A percentile compares a stretch with the other conserved stretches of the same genome.
Conservation (phyloP, 1,139 yeast species). For the Candida sojae region DNA sequence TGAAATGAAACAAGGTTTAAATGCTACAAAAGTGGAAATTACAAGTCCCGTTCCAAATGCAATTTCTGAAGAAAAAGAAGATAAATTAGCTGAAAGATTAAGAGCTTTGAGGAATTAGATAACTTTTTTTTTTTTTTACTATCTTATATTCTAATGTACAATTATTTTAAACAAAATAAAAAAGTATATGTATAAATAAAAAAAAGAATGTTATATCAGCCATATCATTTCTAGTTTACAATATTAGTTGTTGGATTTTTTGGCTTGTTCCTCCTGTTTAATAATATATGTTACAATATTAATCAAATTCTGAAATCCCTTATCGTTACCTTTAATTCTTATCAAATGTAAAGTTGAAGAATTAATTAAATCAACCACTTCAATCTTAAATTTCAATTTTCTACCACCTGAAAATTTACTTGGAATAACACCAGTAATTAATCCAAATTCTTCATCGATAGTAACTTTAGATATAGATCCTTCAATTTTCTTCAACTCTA, state of each 20-base stretch:
- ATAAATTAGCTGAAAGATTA: constrained; percentile 80
- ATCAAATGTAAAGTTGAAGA: constrained; percentile 54
- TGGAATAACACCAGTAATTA: constrained; percentile 50
- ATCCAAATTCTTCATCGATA: constrained; percentile 45
- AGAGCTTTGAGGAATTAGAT: constrained; percentile 59
- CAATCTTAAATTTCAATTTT: constrained; percentile 50
- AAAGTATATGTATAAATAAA: too few relatives aligned
- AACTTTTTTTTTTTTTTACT: neutral
- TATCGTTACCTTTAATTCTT: constrained; percentile 68
- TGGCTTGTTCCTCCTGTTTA: constrained; percentile 35
- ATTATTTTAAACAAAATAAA: neutral
- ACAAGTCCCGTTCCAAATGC: constrained; percentile 41
- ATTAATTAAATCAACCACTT: constrained; percentile 39
- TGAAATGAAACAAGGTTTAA: constrained; percentile 81
- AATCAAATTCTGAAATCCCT: constrained; percentile 58
- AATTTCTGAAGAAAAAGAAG: constrained; percentile 77
- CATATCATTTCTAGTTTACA: constrained; percentile 1
- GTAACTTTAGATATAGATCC: constrained; percentile 48
- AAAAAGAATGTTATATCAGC: neutral
- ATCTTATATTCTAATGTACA: neutral
- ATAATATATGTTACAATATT: constrained; percentile 46
- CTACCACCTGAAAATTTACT: constrained; percentile 50
- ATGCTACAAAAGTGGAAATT: constrained; percentile 53
- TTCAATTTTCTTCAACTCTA: constrained; percentile 51
- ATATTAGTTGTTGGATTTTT: constrained; percentile 17